phyloP scores from a whole-genome alignment of 2,329 filamentous ascomycete species.

The Fusarium scirpi region DNA sequence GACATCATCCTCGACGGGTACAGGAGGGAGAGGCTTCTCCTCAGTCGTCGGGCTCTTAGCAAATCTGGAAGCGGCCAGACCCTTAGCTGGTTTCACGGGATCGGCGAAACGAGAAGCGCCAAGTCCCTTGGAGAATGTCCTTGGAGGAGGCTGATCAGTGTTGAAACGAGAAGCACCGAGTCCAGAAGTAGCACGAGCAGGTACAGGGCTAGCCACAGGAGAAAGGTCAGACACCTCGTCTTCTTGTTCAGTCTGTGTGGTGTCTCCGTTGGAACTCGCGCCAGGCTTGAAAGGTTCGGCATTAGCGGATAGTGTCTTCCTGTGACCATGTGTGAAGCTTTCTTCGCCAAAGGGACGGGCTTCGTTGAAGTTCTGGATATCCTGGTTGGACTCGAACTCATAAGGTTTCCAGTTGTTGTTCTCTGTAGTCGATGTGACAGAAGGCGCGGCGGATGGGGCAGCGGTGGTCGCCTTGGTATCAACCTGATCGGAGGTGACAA shows the following conservation, averaged over 20 bases:
- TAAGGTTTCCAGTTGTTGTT: conserved; percentile 65
- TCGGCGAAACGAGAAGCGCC: conserved; percentile 63
- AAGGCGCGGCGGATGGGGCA: conserved; percentile 65
- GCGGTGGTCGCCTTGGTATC: conserved; percentile 66
- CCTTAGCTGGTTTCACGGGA: conserved; percentile 56
- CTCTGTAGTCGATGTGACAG: conserved; percentile 65
- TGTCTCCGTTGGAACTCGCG: conserved; percentile 47
- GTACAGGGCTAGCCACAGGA: conserved; percentile 36
- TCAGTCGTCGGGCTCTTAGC: conserved; percentile 55
- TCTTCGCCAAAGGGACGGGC: conserved; percentile 63
- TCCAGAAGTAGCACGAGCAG: conserved; percentile 37
- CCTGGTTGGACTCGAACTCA: conserved; percentile 66
- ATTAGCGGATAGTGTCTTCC: conserved; percentile 72
- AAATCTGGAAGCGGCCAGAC: conserved; percentile 59
- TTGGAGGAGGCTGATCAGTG: conserved; percentile 46
- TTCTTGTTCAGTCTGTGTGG: conserved; percentile 36
- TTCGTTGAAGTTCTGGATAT: conserved; percentile 64
- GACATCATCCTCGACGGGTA: conserved; percentile 46
- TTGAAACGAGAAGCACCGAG: conserved; percentile 40
- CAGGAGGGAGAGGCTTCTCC: conserved; percentile 40
- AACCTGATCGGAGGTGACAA: conserved; percentile 63
- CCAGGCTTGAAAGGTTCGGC: conserved; percentile 75
- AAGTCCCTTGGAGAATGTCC: conserved; percentile 52
- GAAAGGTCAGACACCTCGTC: conserved; percentile 42
- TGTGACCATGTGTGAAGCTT: conserved; percentile 56